Base-by-base conservation (phyloP, 805 yeast genomes). In the Saccharomyces kudriavzevii region DNA sequence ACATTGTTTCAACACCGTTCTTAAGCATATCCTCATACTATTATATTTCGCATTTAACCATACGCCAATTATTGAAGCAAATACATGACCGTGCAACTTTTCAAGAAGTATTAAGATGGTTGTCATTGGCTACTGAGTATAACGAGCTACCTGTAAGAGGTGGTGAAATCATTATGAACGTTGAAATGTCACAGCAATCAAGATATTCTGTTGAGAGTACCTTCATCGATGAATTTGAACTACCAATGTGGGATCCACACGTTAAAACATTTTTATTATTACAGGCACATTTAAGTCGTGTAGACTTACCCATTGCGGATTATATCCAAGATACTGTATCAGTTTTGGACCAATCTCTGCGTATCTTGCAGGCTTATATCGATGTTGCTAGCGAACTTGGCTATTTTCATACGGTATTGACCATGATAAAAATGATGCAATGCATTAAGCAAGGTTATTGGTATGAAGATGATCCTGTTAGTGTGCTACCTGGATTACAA, bases 301-400 rank as follows among this genome's bases (percentile, higher is more conserved):
- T 85, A 5, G 94, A 88, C 55, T 74, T 94, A 49, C 99, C 98
- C 1, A 88, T 94, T 63, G 95, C 96, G 0, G 99, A 94, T 74
- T 94, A 94, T 66, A 77, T 86, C 9, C 98, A 92, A 66, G 99
- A 94, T 69, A 90, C 96, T 0, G 82, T 90, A 13, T 84, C 97
- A 0, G 96, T 94, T 9, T 73, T 94, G 54, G 99, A 95, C 65
- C 99, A 94, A 72, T 83, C 96, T 6, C 74, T 94, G 64, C 96
- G 99, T 79, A 85, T 94, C 57, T 71, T 91, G 52, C 99, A 94
- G 66, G 97, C 98, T 0, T 85, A 80, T 60, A 84, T 92, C 55
- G 99, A 94, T 70, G 89, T 88, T 22, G 83, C 94, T 1, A 82
- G 96, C 1, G 97, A 92, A 60, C 64, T 83, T 59, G 96, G 97